Percentiles rank a stretch among this genome's conserved stretches.
phyloP scores from a whole-genome alignment of 345 rosid genomes.

The Arabis alpina region DNA sequence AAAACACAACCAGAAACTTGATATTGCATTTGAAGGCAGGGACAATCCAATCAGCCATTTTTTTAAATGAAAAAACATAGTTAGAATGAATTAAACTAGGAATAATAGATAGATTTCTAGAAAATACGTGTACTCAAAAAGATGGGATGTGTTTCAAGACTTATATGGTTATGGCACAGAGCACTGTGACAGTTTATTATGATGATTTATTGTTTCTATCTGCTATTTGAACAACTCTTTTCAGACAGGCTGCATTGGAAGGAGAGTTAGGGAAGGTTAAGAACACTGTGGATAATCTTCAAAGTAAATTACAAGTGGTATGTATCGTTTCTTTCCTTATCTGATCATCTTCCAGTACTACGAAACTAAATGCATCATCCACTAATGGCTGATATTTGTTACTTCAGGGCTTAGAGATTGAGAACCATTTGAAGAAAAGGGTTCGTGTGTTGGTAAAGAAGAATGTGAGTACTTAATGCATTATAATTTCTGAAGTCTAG shows the following conservation, averaged over 20 bases:
- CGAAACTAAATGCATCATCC: constrained; percentile 5
- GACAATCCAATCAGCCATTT: background rate
- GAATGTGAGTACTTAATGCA: constrained; percentile 56
- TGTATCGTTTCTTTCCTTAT: constrained; percentile 32
- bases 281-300: constrained; percentile 67
- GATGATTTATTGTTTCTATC: constrained; percentile 27
- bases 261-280: constrained; percentile 71
- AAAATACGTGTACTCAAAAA: background rate
- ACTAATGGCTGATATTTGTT: constrained; percentile 36
- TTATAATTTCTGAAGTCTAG: constrained; percentile 1
- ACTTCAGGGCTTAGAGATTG: constrained; percentile 87
- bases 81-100: too few species aligned
- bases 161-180: constrained; percentile 13
- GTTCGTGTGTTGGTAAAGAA: constrained; percentile 78
- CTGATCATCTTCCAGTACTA: constrained; percentile 4
- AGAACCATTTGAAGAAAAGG: constrained; percentile 87
- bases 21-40: constrained; percentile 15
- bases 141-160: constrained; percentile 10
- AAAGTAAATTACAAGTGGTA: constrained; percentile 81
- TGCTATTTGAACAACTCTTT: constrained; percentile 63
- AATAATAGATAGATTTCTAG: background rate
- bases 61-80: too few species aligned
- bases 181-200: constrained; percentile 9
- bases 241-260: constrained; percentile 98
- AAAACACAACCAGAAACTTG: background rate